phyloP scores from a whole-genome alignment of 148 eudicot genomes.

The Suaeda aralocaspica region DNA sequence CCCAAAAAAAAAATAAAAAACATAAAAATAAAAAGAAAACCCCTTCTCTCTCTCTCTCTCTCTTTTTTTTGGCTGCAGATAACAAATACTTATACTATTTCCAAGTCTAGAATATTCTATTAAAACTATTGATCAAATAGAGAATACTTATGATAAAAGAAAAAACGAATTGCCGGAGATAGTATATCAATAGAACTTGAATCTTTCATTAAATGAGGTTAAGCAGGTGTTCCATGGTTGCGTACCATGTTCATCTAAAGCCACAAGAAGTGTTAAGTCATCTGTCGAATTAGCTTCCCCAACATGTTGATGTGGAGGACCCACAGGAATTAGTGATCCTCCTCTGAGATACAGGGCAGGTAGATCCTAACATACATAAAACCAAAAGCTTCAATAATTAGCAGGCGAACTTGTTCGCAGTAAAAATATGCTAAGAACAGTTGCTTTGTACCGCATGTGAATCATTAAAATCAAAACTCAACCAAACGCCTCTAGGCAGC shows the following conservation, averaged over 20 bases:
- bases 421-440: slow-evolving; percentile 6
- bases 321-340: slow-evolving; percentile 82
- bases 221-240: not conserved
- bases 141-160: too few species aligned
- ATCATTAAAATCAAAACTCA: slow-evolving; percentile 88
- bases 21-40: too few species aligned
- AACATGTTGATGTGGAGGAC: slow-evolving; percentile 71
- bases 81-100: too few species aligned
- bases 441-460: slow-evolving; percentile 79
- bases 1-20: too few species aligned
- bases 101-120: too few species aligned
- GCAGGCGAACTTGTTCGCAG: not conserved
- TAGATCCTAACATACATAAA: slow-evolving; percentile 54
- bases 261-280: slow-evolving; percentile 77
- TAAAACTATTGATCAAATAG: too few species aligned
- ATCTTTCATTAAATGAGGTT: not conserved
- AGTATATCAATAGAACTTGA: too few species aligned
- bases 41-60: too few species aligned
- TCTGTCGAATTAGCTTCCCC: slow-evolving; percentile 72
- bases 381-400: slow-evolving; percentile 13
- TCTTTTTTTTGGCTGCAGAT: too few species aligned
- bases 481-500: slow-evolving; percentile 84
- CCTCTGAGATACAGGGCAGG: slow-evolving; percentile 79
- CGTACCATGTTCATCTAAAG: slow-evolving; percentile 86
- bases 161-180: too few species aligned